Evolutionary conservation across 768 basidiomycete genomes (phyloP).

Genomic region (Mycena amicta): DNA sequence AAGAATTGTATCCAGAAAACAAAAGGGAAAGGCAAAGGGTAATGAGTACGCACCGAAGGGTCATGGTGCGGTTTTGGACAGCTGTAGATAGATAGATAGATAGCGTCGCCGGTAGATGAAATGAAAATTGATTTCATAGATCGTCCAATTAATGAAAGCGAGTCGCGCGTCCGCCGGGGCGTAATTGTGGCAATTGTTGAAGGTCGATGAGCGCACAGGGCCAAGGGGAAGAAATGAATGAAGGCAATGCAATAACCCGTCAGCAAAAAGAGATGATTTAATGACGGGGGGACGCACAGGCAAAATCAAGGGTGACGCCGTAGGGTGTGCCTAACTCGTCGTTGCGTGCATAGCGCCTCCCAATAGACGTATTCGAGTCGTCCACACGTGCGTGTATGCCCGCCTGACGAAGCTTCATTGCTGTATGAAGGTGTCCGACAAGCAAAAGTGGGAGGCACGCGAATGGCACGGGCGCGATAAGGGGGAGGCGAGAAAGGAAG

Average conservation of each 20-base stretch:
- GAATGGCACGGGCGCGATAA: no score
- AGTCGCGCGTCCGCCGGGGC: no score
- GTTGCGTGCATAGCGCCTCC: slow-evolving; percentile 95
- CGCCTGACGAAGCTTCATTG: slow-evolving; percentile 81
- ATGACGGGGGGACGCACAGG: slow-evolving; percentile 54
- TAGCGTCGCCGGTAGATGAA: no score
- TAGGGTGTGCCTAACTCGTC: slow-evolving; percentile 98
- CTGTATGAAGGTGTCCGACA: slow-evolving; percentile 41
- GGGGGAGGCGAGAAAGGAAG: no score
- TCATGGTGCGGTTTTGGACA: slow-evolving; percentile 90
- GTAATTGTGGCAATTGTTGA: no score
- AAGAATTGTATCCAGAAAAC: no score
- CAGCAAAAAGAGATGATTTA: slow-evolving; percentile 9
- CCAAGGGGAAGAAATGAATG: no score
- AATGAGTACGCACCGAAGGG: slow-evolving; percentile 69
- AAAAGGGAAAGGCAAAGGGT: no score
- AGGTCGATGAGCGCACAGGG: no score
- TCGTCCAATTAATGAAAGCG: no score
- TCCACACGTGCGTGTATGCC: slow-evolving; percentile 94
- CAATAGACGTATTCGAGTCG: slow-evolving; percentile 93
- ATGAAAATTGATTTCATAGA: no score
- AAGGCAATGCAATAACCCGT: slow-evolving; percentile 2
- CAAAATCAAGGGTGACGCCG: slow-evolving; percentile 95
- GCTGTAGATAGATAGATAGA: no score
- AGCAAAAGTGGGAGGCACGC: slow-evolving; percentile 6